A percentile compares a stretch with the other conserved stretches of the same genome.
Evolutionary conservation across 2,329 filamentous ascomycete species (phyloP).

Genomic region (Aspergillus novofumigatus): DNA sequence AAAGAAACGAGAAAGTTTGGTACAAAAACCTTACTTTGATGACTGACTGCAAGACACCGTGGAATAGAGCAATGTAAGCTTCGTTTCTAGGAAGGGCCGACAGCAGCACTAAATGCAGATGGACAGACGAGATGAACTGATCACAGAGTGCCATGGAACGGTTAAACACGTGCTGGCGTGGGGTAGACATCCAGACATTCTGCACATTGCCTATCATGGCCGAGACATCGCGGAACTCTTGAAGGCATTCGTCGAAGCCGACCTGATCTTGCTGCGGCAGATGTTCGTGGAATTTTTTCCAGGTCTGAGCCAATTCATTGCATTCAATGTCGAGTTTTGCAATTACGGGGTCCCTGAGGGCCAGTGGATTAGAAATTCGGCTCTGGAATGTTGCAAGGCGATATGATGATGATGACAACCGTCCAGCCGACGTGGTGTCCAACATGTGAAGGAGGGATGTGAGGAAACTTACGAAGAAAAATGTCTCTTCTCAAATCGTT

Average conservation of each 20-base stretch:
- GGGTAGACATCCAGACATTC: conserved; percentile 24
- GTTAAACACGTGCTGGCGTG: conserved; percentile 23
- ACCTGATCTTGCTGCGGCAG: conserved; percentile 26
- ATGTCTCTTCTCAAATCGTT: conserved; percentile 27
- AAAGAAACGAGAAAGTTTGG: neutral
- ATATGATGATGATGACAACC: neutral
- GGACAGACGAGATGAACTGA: conserved; percentile 25
- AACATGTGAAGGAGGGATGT: neutral
- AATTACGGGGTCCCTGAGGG: conserved; percentile 25
- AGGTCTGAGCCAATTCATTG: conserved; percentile 34
- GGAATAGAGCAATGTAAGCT: conserved; percentile 30
- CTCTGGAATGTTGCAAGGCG: neutral
- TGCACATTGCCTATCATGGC: conserved; percentile 25
- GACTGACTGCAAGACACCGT: conserved; percentile 33
- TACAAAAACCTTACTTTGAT: conserved; percentile 26
- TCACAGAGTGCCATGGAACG: conserved; percentile 25
- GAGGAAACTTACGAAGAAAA: conserved; percentile 25
- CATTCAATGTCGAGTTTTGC: conserved; percentile 36
- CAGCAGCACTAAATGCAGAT: conserved; percentile 25
- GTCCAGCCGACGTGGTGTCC: neutral
- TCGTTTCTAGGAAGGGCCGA: conserved; percentile 24
- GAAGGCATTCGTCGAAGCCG: conserved; percentile 25
- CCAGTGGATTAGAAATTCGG: neutral
- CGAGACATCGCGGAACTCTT: conserved; percentile 26
- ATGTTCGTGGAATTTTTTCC: conserved; percentile 31